Conservation (phyloP, 148 eudicot genomes). For the Limonium bicolor region DNA sequence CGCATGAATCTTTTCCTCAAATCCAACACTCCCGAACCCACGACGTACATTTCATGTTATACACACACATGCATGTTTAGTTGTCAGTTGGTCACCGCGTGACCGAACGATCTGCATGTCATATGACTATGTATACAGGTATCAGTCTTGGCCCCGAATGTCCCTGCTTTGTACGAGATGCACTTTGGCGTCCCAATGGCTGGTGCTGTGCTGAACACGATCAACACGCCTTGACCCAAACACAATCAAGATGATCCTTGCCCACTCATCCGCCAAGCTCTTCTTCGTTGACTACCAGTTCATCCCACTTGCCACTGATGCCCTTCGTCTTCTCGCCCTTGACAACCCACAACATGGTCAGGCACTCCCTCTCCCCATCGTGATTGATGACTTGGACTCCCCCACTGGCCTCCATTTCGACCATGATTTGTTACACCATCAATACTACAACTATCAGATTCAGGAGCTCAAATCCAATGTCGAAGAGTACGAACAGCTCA, state of each 20-base stretch:
- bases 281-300: slow-evolving; percentile 58
- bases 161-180: slow-evolving; percentile 84
- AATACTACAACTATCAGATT: no score
- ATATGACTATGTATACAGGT: no score
- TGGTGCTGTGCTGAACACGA: slow-evolving; percentile 67
- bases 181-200: slow-evolving; percentile 98
- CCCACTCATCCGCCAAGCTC: slow-evolving; percentile 61
- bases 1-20: no score
- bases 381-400: slow-evolving; percentile 43
- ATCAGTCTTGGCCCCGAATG: slow-evolving; percentile 78
- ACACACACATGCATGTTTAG: no score
- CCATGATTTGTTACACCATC: no score
- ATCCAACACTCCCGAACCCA: no score
- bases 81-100: no score
- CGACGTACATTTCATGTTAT: no score
- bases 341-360: neutral
- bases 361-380: slow-evolving; percentile 26
- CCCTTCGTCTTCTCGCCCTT: slow-evolving; percentile 27
- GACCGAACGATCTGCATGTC: no score
- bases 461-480: slow-evolving; percentile 32
- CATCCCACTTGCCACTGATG: slow-evolving; percentile 36
- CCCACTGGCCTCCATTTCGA: slow-evolving; percentile 62
- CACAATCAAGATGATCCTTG: slow-evolving; percentile 50
- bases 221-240: slow-evolving; percentile 64
- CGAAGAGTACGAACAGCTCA: slow-evolving; percentile 7